Evolutionary conservation across 2,329 filamentous ascomycete genomes (phyloP).

Genomic region (Hypomyces rosellus): DNA sequence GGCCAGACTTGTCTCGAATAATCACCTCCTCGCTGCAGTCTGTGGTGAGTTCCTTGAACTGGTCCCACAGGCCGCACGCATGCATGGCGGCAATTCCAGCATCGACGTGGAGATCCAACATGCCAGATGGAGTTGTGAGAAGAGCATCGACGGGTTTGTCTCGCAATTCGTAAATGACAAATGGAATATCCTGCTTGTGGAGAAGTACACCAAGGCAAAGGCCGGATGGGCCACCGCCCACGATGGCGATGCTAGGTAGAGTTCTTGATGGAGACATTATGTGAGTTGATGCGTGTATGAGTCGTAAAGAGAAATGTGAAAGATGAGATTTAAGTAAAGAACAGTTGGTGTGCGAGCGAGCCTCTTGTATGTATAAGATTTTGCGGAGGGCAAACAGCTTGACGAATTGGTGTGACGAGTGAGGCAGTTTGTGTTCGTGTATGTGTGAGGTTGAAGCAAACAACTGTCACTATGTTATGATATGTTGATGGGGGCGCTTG

Average conservation of each 20-base stretch:
- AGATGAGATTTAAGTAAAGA: too few relatives aligned
- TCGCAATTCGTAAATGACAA: slow-evolving; percentile 31
- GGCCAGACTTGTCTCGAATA: slow-evolving; percentile 22
- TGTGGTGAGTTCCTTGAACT: slow-evolving; percentile 35
- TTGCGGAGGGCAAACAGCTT: too few relatives aligned
- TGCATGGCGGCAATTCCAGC: slow-evolving; percentile 39
- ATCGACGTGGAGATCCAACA: slow-evolving; percentile 42
- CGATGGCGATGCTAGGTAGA: slow-evolving; percentile 32
- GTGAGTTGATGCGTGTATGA: too few relatives aligned
- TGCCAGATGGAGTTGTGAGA: slow-evolving; percentile 29
- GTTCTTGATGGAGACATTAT: background rate
- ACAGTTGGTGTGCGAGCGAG: too few relatives aligned
- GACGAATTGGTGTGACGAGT: too few relatives aligned
- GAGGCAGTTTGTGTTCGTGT: too few relatives aligned
- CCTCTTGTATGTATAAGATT: too few relatives aligned
- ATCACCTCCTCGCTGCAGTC: slow-evolving; percentile 15
- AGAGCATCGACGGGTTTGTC: slow-evolving; percentile 20
- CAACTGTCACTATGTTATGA: too few relatives aligned
- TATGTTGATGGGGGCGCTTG: too few relatives aligned
- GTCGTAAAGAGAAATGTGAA: too few relatives aligned
- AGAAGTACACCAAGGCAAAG: slow-evolving; percentile 43
- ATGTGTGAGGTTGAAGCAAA: too few relatives aligned
- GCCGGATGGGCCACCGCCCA: slow-evolving; percentile 41
- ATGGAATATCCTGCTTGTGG: slow-evolving; percentile 28
- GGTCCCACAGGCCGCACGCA: slow-evolving; percentile 36